phyloP scores from a whole-genome alignment of 1,284 basidiomycete genomes.

The Naganishia albida region DNA sequence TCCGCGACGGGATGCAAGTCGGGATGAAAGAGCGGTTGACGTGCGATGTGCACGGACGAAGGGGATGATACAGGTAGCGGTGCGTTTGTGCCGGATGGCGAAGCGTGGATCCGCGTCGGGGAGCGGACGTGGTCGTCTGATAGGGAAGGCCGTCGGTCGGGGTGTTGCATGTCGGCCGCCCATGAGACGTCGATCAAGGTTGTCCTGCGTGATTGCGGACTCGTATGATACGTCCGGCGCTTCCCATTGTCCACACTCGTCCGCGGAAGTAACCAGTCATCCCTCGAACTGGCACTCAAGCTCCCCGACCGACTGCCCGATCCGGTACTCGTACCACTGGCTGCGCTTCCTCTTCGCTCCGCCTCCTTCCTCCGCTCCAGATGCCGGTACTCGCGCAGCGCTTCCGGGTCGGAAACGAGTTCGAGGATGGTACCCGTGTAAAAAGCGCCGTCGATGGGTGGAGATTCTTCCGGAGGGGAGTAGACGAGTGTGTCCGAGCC shows the following conservation, averaged over 20 bases:
- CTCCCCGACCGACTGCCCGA: constrained; percentile 12
- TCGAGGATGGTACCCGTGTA: constrained; percentile 23
- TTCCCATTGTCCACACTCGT: neutral
- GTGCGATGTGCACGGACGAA: neutral
- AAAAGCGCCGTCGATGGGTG: neutral
- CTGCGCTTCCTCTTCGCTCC: neutral
- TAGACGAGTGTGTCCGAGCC: neutral
- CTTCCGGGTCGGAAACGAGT: constrained; percentile 16
- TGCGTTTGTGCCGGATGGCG: neutral
- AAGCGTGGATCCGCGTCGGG: neutral
- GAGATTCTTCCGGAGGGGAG: constrained; percentile 1
- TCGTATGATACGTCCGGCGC: neutral
- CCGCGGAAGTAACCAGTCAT: neutral
- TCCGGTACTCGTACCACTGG: neutral
- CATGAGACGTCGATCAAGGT: neutral
- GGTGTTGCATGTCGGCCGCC: neutral
- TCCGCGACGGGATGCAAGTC: constrained; percentile 20
- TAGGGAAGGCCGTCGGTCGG: neutral
- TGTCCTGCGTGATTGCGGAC: neutral
- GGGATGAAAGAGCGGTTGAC: constrained; percentile 19
- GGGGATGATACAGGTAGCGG: neutral
- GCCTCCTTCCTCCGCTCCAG: constrained; percentile 13
- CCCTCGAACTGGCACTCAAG: neutral
- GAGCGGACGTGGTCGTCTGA: neutral
- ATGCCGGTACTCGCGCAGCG: constrained; percentile 17